Base-by-base conservation (phyloP, 768 basidiomycete species). In the Macrolepiota fuliginosa region DNA sequence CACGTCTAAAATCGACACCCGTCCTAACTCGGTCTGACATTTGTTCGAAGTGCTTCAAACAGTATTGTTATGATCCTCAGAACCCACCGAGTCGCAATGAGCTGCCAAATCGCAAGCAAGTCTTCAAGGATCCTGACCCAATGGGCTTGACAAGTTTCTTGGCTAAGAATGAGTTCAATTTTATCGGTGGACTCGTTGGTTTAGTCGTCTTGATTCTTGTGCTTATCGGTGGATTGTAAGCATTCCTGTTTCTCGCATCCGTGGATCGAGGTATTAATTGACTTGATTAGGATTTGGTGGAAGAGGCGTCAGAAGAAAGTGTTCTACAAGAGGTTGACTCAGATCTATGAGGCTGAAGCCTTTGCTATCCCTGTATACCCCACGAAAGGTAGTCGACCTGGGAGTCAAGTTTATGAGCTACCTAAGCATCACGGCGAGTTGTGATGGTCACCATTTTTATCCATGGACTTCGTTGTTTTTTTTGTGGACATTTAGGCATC, bases 51-150 rank as follows among this genome's bases (percentile, higher is more conserved):
- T 86, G 84, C 53, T 85, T 83, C 66, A 64, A 74, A 49, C 83
- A 80, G 64, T 86, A 85, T 61, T 86, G 84, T 60, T 85, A 76
- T 65, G 77, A 85, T 66, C 80, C 81, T 15, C 65, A 66, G 15
- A 73, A 79, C 61, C 79, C 79, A 11, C 75, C 80, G 1, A 81
- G 74, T 61, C 74, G 72, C 60, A 68, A 69, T 13, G 73, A 71
- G 69, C 85, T 70, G 71, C 86, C 72, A 72, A 73, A 71, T 32
- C 64, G 88, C 58, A 74, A 81, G 54, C 72, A 76, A 1, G 54
- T 42, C 0, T 88, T 87, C 66, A 74, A 75, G 24, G 73, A 88
- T 71, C 88, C 88, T 4, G 83, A 86, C 67, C 83, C 80, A 11
- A 67, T 79, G 51, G 85, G 82, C 5, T 62, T 85, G 27, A 67